Percentiles rank a stretch among this genome's conserved stretches.
Evolutionary conservation across 257 asterid species (phyloP).

Genomic region (Fraxinus americana): DNA sequence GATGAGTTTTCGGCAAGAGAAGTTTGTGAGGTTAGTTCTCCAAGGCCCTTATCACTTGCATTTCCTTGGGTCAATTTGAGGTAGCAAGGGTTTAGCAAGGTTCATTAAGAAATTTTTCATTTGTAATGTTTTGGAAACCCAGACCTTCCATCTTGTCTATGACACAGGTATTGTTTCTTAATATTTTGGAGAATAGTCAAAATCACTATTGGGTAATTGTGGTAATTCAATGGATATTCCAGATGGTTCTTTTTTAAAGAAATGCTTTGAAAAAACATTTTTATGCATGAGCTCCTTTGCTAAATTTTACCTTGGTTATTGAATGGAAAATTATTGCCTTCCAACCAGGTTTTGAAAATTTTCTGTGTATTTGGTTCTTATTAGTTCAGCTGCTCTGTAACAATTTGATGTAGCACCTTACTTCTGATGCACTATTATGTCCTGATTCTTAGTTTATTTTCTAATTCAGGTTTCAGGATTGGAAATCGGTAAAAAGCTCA

Average conservation of each 20-base stretch:
- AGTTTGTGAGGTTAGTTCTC: constrained; percentile 77
- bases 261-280: neutral
- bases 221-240: neutral
- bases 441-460: constrained; percentile 9
- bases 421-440: neutral
- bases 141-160: neutral
- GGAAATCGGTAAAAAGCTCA: constrained; percentile 68
- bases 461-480: constrained; percentile 73
- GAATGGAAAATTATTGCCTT: neutral
- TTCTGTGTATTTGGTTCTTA: neutral
- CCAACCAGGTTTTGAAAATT: neutral
- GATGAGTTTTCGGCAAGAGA: constrained; percentile 63
- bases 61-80: constrained; percentile 9
- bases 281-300: neutral
- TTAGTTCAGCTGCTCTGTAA: neutral
- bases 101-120: neutral
- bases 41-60: constrained; percentile 11
- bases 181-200: neutral
- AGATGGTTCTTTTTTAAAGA: neutral
- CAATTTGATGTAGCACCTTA: neutral
- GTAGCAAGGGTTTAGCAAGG: neutral
- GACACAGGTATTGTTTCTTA: neutral
- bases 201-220: neutral
- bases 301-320: neutral
- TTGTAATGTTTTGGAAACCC: neutral